phyloP scores from a whole-genome alignment of 345 rosid genomes.

The Brassica nigra region DNA sequence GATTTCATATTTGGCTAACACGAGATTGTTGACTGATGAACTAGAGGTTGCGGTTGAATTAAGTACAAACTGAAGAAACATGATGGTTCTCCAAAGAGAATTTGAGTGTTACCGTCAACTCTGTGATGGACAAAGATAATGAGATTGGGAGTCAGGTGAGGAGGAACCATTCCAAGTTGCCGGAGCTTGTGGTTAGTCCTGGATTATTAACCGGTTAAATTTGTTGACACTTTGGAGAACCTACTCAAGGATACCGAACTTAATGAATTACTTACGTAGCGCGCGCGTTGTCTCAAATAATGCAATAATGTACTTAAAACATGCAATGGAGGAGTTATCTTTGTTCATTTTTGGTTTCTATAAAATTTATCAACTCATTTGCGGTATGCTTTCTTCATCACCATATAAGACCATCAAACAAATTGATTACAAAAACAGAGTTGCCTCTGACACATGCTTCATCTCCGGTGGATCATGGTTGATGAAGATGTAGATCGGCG shows the following conservation, averaged over 20 bases:
- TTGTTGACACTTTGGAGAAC: slow-evolving; percentile 16
- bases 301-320: background rate
- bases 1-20: slow-evolving; percentile 43
- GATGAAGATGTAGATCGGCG: too few relatives aligned
- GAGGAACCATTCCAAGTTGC: slow-evolving; percentile 33
- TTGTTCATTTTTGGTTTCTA: background rate
- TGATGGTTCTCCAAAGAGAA: slow-evolving; percentile 41
- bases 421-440: too few relatives aligned
- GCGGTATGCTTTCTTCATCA: too few relatives aligned
- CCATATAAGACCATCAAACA: too few relatives aligned
- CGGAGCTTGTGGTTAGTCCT: slow-evolving; percentile 19
- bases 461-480: too few relatives aligned
- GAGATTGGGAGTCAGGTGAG: slow-evolving; percentile 17
- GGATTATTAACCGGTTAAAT: slow-evolving; percentile 13
- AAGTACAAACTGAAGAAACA: slow-evolving; percentile 38
- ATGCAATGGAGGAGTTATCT: background rate
- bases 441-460: too few relatives aligned
- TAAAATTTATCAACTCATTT: too few relatives aligned
- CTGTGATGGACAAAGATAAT: slow-evolving; percentile 40
- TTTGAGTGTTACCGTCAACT: slow-evolving; percentile 29
- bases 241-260: background rate
- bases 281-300: background rate
- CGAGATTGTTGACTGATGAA: slow-evolving; percentile 47
- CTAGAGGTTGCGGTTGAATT: slow-evolving; percentile 48
- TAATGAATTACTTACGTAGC: background rate